Base-by-base conservation (phyloP, 176 grass and related monocot genomes). In the Bonia amplexicaulis region DNA sequence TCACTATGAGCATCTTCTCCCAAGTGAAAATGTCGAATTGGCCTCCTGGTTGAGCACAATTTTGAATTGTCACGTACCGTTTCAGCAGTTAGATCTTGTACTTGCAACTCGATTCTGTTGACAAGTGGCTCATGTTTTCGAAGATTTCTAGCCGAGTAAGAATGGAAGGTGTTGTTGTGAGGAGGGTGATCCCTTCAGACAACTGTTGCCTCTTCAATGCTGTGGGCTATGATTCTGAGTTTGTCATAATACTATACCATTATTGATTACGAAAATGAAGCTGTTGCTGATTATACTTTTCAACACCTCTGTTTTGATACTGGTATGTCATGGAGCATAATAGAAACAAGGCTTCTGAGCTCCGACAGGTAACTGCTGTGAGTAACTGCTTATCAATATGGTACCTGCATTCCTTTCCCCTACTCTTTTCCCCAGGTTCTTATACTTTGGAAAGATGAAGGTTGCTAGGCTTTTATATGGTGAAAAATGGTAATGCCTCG, bases 131-230 rank as follows among this genome's bases (percentile, higher is more conserved):
- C 47, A 74, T 64, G 53, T 27, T 89, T 89, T 80, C 6, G 29
- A 61, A 67, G 61, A 8, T 45, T 84, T 77, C 11, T 35, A 85
- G 81, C 80, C 52, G n/a, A 41, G 57, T 57, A 22, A 14, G 59
- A 69, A 98, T 99, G 96, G 96, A 99, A 75, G 93, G 93, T 63
- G 62, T 84, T 52, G 90, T 99, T 60, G 88, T 92, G 61, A 92
- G 93, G 81, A 94, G 96, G 62, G 90, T 99, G 7, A 99, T 99
- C 40, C 96, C 93, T 54, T 96, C 96, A 12, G 96, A 99, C 60
- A 99, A 99, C 82, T 96, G 96, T 49, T 99, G 96, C 66, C 93
- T 99, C 76, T 99, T 99, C 87, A 99, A 96, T 86, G 96, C 96
- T 26, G 78, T 96, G 17, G 96, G 96, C 93, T 93, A 77, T 75